Percentiles rank a stretch among this genome's conserved stretches.
phyloP scores from a whole-genome alignment of 495 filamentous ascomycete species.

The Aspergillus indologenus region DNA sequence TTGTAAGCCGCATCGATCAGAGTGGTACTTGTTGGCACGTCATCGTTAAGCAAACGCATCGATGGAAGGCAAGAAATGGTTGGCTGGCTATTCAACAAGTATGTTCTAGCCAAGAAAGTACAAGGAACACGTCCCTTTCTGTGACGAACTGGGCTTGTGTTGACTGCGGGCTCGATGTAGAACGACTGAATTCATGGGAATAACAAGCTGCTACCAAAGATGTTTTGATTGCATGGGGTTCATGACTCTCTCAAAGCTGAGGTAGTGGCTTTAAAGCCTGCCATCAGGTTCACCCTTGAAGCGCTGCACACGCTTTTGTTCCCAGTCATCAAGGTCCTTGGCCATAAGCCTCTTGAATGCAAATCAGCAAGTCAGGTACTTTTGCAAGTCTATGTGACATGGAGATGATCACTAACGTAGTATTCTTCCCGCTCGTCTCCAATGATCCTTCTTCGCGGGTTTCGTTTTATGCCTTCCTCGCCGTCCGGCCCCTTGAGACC shows the following conservation, averaged over 20 bases:
- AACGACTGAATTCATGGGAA: neutral
- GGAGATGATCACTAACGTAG: constrained; percentile 63
- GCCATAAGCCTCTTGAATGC: constrained; percentile 69
- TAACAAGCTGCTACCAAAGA: neutral
- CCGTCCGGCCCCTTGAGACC: constrained; percentile 57
- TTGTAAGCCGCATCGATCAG: neutral
- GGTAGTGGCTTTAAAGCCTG: constrained; percentile 51
- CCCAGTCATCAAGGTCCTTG: constrained; percentile 94
- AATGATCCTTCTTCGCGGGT: constrained; percentile 42
- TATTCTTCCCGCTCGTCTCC: constrained; percentile 83
- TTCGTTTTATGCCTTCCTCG: constrained; percentile 46
- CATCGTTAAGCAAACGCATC: neutral
- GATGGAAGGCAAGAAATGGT: neutral
- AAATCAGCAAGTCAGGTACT: constrained; percentile 4
- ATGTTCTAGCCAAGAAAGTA: neutral
- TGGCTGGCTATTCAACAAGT: neutral
- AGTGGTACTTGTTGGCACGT: neutral
- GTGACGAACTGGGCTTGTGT: neutral
- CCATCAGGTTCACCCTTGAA: constrained; percentile 89
- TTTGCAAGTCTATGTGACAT: neutral
- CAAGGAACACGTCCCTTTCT: neutral
- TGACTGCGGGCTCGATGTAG: neutral
- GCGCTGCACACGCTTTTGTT: constrained; percentile 87
- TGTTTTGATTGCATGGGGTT: neutral
- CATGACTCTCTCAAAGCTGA: neutral